Base-by-base conservation (phyloP, 1,284 basidiomycete genomes). In the Cystobasidium sp. region DNA sequence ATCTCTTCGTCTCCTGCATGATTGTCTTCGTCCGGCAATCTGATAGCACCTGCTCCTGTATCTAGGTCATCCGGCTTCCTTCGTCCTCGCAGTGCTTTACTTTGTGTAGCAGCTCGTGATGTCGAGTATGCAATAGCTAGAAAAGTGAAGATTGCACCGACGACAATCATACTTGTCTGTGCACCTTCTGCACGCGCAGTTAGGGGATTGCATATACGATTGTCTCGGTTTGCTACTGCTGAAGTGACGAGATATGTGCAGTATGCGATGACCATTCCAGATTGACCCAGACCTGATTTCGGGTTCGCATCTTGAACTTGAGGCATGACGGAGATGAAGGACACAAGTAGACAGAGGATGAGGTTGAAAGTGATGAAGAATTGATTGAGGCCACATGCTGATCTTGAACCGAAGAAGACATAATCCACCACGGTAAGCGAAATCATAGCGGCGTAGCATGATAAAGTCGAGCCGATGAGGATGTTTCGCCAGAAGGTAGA, bases 121-220 rank as follows among this genome's bases (percentile, higher is more conserved):
- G 96, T 99, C 24, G 94, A 97, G 82, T 98, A 99, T 10, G 97
- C 96, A 78, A 99, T 97, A 2, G 97, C 95, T 59, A 98, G 84
- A 87, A 99, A 98, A 0, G 96, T 99, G 84, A 99, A 97, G 16
- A 94, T 83, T 5, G 93, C 97, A 55, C 96, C 97, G 55, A 98
- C 85, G 37, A 98, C 86, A 44, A 96, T 89, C 0, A 93, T 92
- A 3, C 93, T 94, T 24, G 90, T 94, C 76, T 91, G 89, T 0
- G 94, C 92, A 62, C 85, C 89, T 77, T 85, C 87, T 53, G 87
- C 87, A 24, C 83, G 82, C 2, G 85, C 86, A 20, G 85, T 85
- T 20, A 98, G 86, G 0, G 97, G 96, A 82, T 99, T 99, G 85
- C 96, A 99, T 51, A 70, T n/a, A 7, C 81, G 81, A 72, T 96